A percentile compares a stretch with the other conserved stretches of the same genome.
Evolutionary conservation across 441 rosid genomes (phyloP).

Genomic region (Mallotus japonicus): DNA sequence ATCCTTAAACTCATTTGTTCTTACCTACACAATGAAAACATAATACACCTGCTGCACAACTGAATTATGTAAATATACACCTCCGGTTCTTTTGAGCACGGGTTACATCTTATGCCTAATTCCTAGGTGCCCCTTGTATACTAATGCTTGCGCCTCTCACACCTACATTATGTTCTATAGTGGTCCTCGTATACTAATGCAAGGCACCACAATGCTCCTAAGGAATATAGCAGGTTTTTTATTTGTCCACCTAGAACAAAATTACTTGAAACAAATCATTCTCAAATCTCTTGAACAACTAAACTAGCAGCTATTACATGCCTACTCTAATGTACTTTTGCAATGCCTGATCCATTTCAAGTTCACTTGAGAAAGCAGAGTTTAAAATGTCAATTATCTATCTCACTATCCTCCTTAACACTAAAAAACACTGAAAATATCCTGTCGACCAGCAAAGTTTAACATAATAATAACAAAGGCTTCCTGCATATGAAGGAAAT

Average conservation of each 20-base stretch:
- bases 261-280: neutral
- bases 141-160: neutral
- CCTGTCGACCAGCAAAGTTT: neutral
- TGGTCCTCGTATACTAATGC: neutral
- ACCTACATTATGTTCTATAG: neutral
- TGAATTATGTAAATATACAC: neutral
- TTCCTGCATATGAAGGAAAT: neutral
- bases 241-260: neutral
- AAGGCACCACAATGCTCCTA: neutral
- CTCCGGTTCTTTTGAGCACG: neutral
- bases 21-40: neutral
- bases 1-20: no score
- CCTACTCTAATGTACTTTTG: neutral
- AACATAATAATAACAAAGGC: neutral
- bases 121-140: neutral
- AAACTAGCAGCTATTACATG: neutral
- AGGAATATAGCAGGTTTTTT: neutral
- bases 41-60: no score
- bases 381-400: neutral
- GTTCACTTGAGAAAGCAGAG: neutral
- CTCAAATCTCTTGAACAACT: neutral
- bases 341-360: neutral
- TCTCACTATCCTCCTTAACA: neutral
- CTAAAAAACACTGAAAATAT: neutral
- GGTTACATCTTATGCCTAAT: neutral